Base-by-base conservation (phyloP, 2,329 filamentous ascomycete genomes). In the Microcyclospora tardicrescens region DNA sequence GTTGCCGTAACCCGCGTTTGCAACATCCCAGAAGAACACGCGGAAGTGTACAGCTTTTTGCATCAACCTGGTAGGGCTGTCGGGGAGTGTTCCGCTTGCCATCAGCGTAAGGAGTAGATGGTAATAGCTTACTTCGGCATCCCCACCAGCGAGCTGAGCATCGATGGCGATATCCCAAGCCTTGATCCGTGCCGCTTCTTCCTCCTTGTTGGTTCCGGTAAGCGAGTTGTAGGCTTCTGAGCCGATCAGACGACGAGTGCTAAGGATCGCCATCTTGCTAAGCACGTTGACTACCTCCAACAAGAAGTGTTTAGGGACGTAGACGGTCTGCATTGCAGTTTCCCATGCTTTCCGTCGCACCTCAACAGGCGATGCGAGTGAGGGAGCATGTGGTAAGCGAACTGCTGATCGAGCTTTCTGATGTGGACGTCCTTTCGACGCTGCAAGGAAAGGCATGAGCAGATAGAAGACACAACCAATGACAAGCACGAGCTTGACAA, bases 91-190 rank as follows among this genome's bases (percentile, higher is more conserved):
- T 16, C 81, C 80, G 2, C 87, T 93, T 8, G 87, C 86, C 53
- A 95, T 79, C 16, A 95, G 70, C 0, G 87, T 94, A 36, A 95
- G 68, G 0, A 89, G 75, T 27, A 95, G 69, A 36, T 89, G 78
- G 59, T 84, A 86, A 60, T 82, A 86, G 67, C 81, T 93, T 50
- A 95, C 82, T 58, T 93, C 84, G 8, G 80, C 74, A 60, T 95
- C 89, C 11, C 89, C 87, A 32, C 89, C 89, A 9, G 84, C 84
- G 14, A 96, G 71, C 59, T 95, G 89, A 16, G 89, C 86, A 60
- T 96, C 89, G 39, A 95, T 73, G 11, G 87, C 87, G 53, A 94
- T 94, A 28, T 81, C 75, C 89, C 89, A 96, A 0, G 86, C 84
- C 63, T 93, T 91, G 52, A 93, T 73, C 19, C 89, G 76, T 6